phyloP scores from a whole-genome alignment of 768 basidiomycete genomes.

The Cystobasidium onofrii region DNA sequence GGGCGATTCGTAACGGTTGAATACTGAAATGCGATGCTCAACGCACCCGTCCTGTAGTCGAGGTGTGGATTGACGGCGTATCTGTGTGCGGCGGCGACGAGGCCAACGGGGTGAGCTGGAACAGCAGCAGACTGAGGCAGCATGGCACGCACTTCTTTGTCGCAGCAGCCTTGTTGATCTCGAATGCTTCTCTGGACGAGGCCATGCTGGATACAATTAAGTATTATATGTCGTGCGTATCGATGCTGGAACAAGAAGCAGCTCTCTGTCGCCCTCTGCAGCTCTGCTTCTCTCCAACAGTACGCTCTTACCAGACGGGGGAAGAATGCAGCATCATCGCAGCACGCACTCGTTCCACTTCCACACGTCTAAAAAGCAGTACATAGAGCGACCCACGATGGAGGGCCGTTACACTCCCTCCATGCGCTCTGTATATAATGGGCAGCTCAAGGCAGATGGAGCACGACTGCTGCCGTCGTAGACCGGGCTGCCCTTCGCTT shows the following conservation, averaged over 20 bases:
- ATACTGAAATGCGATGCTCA: background rate
- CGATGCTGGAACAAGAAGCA: background rate
- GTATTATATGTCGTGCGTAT: background rate
- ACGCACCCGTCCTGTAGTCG: constrained; percentile 17
- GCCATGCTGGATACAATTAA: background rate
- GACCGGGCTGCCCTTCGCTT: constrained; percentile 14
- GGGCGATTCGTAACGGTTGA: background rate
- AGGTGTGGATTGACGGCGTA: constrained; percentile 28
- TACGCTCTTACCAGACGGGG: constrained; percentile 19
- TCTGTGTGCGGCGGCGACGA: too few relatives aligned
- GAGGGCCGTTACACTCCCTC: constrained; percentile 18
- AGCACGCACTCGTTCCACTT: background rate
- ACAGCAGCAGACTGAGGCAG: background rate
- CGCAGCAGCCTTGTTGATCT: constrained; percentile 29
- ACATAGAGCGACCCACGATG: background rate
- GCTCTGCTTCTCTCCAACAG: constrained; percentile 10
- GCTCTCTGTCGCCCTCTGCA: background rate
- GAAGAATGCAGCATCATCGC: background rate
- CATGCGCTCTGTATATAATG: constrained; percentile 18
- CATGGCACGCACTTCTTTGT: constrained; percentile 21
- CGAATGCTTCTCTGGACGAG: constrained; percentile 13
- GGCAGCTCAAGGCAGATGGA: background rate
- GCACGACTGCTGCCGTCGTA: background rate
- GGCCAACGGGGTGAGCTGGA: background rate
- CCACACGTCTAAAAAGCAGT: constrained; percentile 13